These are phyloP conservation scores for Nakazawaea anatomiae DNA, from an alignment of 805 yeast genomes.

Conservation along the genomic window DNA sequence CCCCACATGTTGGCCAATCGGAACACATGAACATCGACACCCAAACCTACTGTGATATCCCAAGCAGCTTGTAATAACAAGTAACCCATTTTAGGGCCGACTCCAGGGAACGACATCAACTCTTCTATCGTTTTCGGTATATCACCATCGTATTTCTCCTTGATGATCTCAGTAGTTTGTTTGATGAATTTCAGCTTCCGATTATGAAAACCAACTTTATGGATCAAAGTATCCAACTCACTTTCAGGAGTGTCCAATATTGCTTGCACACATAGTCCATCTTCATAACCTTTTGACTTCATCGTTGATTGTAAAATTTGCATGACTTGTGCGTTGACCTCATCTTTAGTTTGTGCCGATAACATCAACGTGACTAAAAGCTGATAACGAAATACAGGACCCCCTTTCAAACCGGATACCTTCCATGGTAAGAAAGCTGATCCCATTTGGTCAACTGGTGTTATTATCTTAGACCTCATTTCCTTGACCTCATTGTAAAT, in stretches of 20 bases:
- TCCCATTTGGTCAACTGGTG: conserved; percentile 90
- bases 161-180: conserved; percentile 48
- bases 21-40: conserved; percentile 90
- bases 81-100: conserved; percentile 94
- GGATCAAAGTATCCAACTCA: conserved; percentile 60
- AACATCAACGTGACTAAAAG: conserved; percentile 76
- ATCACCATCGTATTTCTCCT: conserved; percentile 50
- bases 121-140: conserved; percentile 68
- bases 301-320: conserved; percentile 46
- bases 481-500: conserved; percentile 55
- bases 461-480: conserved; percentile 59
- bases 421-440: conserved; percentile 57
- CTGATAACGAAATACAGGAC: conserved; percentile 56
- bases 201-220: conserved; percentile 80
- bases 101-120: conserved; percentile 73
- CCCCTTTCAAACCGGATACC: conserved; percentile 29
- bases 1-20: conserved; percentile 74
- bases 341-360: conserved; percentile 90
- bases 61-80: conserved; percentile 78
- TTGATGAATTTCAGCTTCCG: conserved; percentile 72
- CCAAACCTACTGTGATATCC: conserved; percentile 75
- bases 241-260: conserved; percentile 42
- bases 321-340: conserved; percentile 73
- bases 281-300: conserved; percentile 27
- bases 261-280: conserved; percentile 56